These are phyloP conservation scores for Papiliotrema terrestris DNA, from an alignment of 1,284 basidiomycete genomes.

Conservation along the genomic window DNA sequence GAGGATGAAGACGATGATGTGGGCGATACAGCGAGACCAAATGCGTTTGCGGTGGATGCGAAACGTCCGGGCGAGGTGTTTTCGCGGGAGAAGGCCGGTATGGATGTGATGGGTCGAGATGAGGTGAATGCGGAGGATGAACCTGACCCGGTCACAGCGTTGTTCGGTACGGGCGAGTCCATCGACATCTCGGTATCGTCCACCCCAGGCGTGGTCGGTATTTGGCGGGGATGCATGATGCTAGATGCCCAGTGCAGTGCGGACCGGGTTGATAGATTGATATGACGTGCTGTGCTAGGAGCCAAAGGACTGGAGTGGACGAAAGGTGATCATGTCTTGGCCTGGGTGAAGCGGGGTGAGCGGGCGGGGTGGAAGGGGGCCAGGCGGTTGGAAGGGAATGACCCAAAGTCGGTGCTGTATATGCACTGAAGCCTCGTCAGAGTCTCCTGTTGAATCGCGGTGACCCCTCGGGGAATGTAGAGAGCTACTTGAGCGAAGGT, in stretches of 20 bases:
- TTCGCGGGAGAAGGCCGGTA: background rate
- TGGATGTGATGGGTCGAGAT: too few relatives aligned
- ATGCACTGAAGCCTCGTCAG: too few relatives aligned
- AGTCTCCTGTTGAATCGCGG: too few relatives aligned
- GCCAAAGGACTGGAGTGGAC: background rate
- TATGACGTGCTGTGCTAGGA: background rate
- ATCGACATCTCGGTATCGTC: background rate
- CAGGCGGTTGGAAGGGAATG: background rate
- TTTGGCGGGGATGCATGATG: background rate
- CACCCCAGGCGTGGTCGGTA: too few relatives aligned
- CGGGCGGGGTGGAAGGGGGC: background rate
- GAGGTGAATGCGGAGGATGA: too few relatives aligned
- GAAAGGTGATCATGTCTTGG: background rate
- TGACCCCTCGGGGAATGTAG: too few relatives aligned
- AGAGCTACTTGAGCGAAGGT: too few relatives aligned
- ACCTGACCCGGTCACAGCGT: too few relatives aligned
- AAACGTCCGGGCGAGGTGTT: slow-evolving; percentile 25
- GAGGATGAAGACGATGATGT: slow-evolving; percentile 18
- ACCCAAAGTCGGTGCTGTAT: too few relatives aligned
- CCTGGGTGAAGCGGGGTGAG: background rate
- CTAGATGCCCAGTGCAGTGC: background rate
- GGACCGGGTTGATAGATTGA: background rate
- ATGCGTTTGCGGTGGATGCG: slow-evolving; percentile 37
- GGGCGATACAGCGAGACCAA: slow-evolving; percentile 29
- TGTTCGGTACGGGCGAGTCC: background rate